Evolutionary conservation across 441 rosid genomes (phyloP).

Genomic region (Populus trichocarpa): DNA sequence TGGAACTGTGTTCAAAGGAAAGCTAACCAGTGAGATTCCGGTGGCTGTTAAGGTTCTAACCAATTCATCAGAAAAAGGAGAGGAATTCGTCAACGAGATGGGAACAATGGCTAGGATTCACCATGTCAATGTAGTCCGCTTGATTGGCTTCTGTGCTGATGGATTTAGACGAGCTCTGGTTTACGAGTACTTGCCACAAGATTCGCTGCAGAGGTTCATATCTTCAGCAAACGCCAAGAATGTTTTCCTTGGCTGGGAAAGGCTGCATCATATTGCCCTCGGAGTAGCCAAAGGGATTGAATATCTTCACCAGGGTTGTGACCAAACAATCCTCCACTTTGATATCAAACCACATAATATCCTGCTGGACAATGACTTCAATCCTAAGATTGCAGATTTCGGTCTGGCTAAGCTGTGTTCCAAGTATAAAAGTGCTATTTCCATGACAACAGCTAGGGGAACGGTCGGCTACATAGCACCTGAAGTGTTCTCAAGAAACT

Average conservation of each 20-base stretch:
- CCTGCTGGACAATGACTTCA: neutral
- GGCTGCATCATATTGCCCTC: neutral
- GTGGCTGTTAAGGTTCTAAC: slow-evolving; percentile 3
- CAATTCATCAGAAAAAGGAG: neutral
- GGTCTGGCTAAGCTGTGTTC: neutral
- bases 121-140: slow-evolving; percentile 8
- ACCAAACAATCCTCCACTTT: slow-evolving; percentile 6
- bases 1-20: slow-evolving; percentile 11
- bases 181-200: neutral
- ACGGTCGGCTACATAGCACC: neutral
- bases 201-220: neutral
- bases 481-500: slow-evolving; percentile 7
- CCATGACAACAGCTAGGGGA: neutral
- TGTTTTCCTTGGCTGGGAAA: slow-evolving; percentile 5
- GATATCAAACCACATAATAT: slow-evolving; percentile 13
- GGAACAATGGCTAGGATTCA: neutral
- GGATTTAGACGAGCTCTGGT: slow-evolving; percentile 2
- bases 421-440: neutral
- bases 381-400: slow-evolving; percentile 1
- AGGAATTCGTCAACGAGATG: slow-evolving; percentile 8
- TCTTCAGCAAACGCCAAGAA: neutral
- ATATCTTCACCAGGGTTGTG: slow-evolving; percentile 7
- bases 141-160: slow-evolving; percentile 3
- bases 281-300: slow-evolving; percentile 9
- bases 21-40: neutral